phyloP scores from a whole-genome alignment of 1,284 basidiomycete genomes.

The Cystobasidiaceae sp. region DNA sequence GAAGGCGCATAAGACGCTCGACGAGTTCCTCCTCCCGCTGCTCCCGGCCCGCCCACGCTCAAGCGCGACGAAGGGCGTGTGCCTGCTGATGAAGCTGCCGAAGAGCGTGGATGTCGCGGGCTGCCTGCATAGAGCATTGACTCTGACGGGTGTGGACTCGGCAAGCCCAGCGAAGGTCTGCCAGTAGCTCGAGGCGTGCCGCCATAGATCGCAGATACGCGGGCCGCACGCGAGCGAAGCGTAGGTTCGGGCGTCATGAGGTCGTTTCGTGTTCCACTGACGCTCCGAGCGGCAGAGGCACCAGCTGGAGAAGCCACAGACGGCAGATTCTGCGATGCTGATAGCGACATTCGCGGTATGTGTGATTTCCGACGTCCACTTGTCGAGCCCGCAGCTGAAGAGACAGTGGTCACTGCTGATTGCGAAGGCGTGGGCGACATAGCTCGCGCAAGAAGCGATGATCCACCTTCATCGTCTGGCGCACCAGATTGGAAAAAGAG shows the following conservation, averaged over 20 bases:
- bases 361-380: constrained; percentile 5
- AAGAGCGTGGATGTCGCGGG: neutral
- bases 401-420: constrained; percentile 44
- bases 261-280: neutral
- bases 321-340: neutral
- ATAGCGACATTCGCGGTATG: constrained; percentile 2
- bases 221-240: constrained; percentile 13
- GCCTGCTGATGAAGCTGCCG: constrained; percentile 12
- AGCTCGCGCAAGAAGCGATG: constrained; percentile 56
- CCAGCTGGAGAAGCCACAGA: neutral
- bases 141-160: neutral
- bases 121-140: neutral
- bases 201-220: constrained; percentile 21
- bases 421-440: constrained; percentile 59
- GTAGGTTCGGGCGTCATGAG: constrained; percentile 26
- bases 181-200: neutral
- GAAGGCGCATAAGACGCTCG: constrained; percentile 41
- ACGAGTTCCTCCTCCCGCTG: constrained; percentile 47
- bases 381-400: constrained; percentile 35
- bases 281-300: neutral
- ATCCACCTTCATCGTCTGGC: constrained; percentile 13
- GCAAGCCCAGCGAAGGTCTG: constrained; percentile 3
- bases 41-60: neutral
- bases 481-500: constrained; percentile 9
- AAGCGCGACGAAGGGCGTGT: neutral